These are phyloP conservation scores for Fraxinus anomala DNA, from an alignment of 257 asterid genomes.

Conservation along the genomic window DNA sequence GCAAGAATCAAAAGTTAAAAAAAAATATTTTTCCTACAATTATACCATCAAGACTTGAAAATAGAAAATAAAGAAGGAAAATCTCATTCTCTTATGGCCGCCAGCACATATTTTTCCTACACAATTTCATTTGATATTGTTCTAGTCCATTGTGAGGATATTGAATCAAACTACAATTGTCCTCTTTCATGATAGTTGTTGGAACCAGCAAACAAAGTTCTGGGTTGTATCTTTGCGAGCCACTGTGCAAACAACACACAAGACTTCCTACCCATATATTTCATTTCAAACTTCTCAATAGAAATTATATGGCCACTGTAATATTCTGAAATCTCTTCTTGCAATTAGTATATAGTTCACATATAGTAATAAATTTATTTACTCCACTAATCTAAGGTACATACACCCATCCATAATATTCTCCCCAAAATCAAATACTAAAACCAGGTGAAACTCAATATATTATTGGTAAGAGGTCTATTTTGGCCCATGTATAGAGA, in stretches of 20 bases:
- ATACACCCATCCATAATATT: too few relatives aligned
- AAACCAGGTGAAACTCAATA: neutral
- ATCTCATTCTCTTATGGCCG: neutral
- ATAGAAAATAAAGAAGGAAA: neutral
- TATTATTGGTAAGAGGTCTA: neutral
- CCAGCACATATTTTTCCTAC: neutral
- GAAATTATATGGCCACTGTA: neutral
- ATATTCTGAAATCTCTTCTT: neutral
- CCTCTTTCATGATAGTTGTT: neutral
- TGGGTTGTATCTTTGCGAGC: neutral
- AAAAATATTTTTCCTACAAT: neutral
- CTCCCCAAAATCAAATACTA: neutral
- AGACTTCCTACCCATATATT: neutral
- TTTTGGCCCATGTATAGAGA: neutral
- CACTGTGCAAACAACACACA: neutral
- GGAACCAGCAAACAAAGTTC: too few relatives aligned
- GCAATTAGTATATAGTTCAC: neutral
- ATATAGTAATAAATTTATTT: neutral
- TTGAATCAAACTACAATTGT: neutral
- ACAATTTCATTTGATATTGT: too few relatives aligned
- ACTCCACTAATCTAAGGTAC: neutral
- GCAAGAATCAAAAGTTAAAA: slow-evolving; percentile 21
- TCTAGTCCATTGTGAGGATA: neutral
- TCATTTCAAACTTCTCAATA: neutral
- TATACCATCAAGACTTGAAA: neutral